Conservation (phyloP, 2,329 filamentous ascomycete species). For the Cordyceps militaris region DNA sequence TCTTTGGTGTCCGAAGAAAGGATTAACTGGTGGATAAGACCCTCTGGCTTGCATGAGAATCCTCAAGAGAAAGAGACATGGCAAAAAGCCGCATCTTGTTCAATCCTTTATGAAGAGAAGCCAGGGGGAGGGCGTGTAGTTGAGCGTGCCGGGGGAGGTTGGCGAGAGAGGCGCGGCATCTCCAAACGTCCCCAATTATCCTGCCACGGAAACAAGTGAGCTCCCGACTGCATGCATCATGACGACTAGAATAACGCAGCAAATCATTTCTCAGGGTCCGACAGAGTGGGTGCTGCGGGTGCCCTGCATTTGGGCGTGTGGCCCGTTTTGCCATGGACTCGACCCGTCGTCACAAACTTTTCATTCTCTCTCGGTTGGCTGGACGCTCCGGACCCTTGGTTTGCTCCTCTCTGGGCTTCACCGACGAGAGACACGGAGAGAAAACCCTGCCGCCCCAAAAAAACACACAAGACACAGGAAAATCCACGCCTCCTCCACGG, state of each 20-base stretch:
- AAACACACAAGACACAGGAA: neutral
- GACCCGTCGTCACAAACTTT: neutral
- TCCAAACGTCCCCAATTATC: neutral
- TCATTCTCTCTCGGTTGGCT: neutral
- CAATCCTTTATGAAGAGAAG: neutral
- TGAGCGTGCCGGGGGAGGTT: neutral
- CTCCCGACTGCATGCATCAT: neutral
- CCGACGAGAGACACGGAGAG: neutral
- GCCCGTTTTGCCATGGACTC: neutral
- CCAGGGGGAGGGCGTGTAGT: slow-evolving; percentile 7
- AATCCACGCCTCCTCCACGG: neutral
- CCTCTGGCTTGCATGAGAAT: neutral
- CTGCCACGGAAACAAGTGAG: slow-evolving; percentile 7
- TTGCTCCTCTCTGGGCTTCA: neutral
- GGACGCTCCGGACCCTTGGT: neutral
- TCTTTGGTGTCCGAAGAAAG: neutral
- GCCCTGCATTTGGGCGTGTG: neutral
- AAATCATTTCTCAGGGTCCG: neutral
- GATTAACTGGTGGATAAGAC: neutral
- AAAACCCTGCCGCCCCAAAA: neutral
- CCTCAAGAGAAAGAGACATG: too few species aligned
- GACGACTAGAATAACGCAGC: too few species aligned
- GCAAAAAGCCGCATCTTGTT: neutral
- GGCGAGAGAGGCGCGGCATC: slow-evolving; percentile 2
- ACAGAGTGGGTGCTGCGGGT: slow-evolving; percentile 1